Evolutionary conservation across 345 rosid genomes (phyloP).

Genomic region (Gossypium raimondii): DNA sequence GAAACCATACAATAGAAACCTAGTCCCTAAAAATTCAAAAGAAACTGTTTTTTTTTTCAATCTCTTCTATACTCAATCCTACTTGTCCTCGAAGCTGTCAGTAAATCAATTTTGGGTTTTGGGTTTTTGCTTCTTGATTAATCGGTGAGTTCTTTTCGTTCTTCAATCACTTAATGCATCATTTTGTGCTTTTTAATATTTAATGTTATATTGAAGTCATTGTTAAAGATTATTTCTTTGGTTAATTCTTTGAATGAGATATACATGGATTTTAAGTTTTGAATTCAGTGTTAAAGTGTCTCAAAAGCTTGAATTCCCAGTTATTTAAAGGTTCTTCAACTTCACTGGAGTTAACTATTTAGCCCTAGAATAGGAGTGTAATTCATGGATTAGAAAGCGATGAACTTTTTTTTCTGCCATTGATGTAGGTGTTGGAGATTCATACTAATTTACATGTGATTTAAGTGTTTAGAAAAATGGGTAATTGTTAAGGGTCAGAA

Average conservation of each 20-base stretch:
- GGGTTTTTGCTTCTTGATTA: not conserved
- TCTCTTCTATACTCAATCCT: not conserved
- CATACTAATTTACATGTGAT: not conserved
- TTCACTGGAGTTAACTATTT: not conserved
- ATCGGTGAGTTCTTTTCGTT: constrained; percentile 2
- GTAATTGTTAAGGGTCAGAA: not conserved
- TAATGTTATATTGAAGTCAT: not conserved
- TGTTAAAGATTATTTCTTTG: not conserved
- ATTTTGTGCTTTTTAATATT: not conserved
- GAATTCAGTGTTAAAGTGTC: not conserved
- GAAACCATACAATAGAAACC: not conserved
- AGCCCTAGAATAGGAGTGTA: constrained; percentile 1
- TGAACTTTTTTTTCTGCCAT: not conserved
- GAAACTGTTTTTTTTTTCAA: not conserved
- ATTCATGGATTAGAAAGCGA: not conserved
- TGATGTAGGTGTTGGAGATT: not conserved
- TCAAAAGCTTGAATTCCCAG: not conserved
- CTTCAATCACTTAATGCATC: not conserved
- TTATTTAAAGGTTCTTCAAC: not conserved
- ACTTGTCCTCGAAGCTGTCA: not conserved
- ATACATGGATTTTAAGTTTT: not conserved
- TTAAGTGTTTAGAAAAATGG: not conserved
- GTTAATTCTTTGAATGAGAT: not conserved
- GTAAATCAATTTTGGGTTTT: not conserved
- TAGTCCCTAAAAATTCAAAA: not conserved